Conservation (phyloP, 306 rosid species). For the Notholithocarpus densiflorus region DNA sequence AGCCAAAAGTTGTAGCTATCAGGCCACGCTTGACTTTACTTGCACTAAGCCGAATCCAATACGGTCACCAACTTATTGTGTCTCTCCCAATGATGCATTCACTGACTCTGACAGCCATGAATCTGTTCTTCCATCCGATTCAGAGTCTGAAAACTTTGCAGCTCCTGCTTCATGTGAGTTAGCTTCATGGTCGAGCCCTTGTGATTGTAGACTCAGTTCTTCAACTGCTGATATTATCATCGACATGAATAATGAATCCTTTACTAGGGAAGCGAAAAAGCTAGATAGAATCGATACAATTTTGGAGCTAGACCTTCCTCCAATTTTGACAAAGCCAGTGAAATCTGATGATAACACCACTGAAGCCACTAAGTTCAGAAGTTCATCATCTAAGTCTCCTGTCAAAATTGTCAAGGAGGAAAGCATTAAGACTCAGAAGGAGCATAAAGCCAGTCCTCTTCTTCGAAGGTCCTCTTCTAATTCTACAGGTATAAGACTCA, state of each 20-base stretch:
- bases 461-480: slow-evolving; percentile 37
- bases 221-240: slow-evolving; percentile 65
- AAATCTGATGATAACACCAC: background rate
- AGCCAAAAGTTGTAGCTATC: slow-evolving; percentile 27
- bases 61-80: slow-evolving; percentile 51
- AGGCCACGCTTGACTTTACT: slow-evolving; percentile 20
- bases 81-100: slow-evolving; percentile 47
- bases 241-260: slow-evolving; percentile 52
- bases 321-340: slow-evolving; percentile 52
- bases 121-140: slow-evolving; percentile 48
- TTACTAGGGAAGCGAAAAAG: slow-evolving; percentile 38
- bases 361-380: too few relatives aligned
- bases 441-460: slow-evolving; percentile 15
- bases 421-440: slow-evolving; percentile 32
- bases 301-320: slow-evolving; percentile 57
- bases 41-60: slow-evolving; percentile 28
- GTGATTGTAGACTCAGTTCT: slow-evolving; percentile 65
- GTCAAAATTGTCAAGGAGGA: slow-evolving; percentile 36
- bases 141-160: slow-evolving; percentile 36
- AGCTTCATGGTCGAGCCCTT: slow-evolving; percentile 31
- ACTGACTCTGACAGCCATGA: slow-evolving; percentile 42
- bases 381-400: background rate
- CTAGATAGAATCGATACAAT: slow-evolving; percentile 41
- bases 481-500: slow-evolving; percentile 59
- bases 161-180: slow-evolving; percentile 37